These are phyloP conservation scores for Zymoseptoria brevis DNA, from an alignment of 2,329 filamentous ascomycete species.

Conservation along the genomic window DNA sequence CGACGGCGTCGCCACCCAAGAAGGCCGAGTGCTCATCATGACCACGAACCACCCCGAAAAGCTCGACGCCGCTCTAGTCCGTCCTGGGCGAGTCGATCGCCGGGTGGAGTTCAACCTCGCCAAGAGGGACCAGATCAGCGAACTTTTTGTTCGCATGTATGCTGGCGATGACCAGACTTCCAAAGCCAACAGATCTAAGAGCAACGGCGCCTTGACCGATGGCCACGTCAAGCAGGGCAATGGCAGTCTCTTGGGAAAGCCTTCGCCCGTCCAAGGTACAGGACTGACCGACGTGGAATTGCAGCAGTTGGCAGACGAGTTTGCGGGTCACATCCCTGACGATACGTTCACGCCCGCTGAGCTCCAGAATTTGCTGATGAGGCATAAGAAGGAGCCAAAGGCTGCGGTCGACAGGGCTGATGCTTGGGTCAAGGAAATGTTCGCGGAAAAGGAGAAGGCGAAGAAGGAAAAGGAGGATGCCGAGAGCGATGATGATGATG, in stretches of 20 bases:
- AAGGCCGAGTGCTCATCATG: constrained; percentile 74
- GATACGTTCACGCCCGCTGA: constrained; percentile 45
- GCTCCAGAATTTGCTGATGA: constrained; percentile 46
- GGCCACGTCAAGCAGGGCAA: constrained; percentile 1
- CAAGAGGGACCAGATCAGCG: constrained; percentile 33
- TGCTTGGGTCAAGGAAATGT: constrained; percentile 35
- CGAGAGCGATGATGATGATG: constrained; percentile 4
- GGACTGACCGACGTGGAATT: constrained; percentile 25
- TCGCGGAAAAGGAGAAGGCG: constrained; percentile 21
- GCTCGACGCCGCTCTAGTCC: constrained; percentile 58
- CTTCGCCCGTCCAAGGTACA: constrained; percentile 1
- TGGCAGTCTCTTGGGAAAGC: neutral
- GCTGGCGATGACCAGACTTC: constrained; percentile 16
- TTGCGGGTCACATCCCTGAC: constrained; percentile 41
- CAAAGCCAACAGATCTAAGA: neutral
- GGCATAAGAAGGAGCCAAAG: constrained; percentile 42
- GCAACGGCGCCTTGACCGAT: neutral
- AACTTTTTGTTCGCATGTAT: constrained; percentile 37
- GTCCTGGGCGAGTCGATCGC: constrained; percentile 64
- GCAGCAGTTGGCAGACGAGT: constrained; percentile 36
- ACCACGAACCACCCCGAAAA: constrained; percentile 69
- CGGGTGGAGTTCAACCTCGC: constrained; percentile 53
- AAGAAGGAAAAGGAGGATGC: constrained; percentile 9
- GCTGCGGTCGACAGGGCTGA: constrained; percentile 38
- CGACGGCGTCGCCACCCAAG: constrained; percentile 71